These are phyloP conservation scores for Carex littledalei DNA, from an alignment of 176 grass and related monocot genomes.

Conservation along the genomic window DNA sequence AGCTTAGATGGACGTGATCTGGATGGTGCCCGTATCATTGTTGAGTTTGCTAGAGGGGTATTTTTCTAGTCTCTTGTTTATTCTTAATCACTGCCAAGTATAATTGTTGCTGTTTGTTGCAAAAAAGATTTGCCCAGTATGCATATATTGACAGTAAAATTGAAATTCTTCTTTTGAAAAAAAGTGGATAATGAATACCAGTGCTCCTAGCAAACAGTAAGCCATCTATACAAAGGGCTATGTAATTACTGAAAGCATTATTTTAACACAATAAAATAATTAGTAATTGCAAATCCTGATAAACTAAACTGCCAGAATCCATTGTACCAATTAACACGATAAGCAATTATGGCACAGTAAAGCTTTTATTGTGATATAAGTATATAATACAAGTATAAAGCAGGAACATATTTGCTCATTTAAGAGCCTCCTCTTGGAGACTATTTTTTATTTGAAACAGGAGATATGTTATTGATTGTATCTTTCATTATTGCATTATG, in stretches of 20 bases:
- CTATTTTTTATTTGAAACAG: not conserved
- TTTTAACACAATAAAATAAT: not conserved
- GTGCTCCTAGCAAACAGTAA: not conserved
- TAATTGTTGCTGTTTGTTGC: not conserved
- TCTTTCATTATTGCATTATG: not conserved
- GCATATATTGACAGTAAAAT: not conserved
- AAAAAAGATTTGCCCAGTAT: not conserved
- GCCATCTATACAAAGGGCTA: not conserved
- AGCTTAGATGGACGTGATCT: constrained; percentile 84
- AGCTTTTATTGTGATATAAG: too few species aligned
- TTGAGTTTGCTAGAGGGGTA: constrained; percentile 97
- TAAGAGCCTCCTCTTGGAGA: not conserved
- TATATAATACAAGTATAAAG: not conserved
- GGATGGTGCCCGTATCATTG: constrained; percentile 85
- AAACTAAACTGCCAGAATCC: too few species aligned
- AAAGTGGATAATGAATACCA: not conserved
- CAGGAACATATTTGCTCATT: not conserved
- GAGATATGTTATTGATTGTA: not conserved
- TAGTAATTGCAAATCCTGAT: not conserved
- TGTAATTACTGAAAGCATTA: not conserved
- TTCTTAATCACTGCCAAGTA: not conserved
- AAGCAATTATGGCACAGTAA: not conserved
- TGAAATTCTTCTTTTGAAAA: not conserved
- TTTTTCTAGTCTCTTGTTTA: not conserved
- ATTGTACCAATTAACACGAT: not conserved